These are phyloP conservation scores for Carnegiea gigantea DNA, from an alignment of 179 eudicot genomes.

Conservation along the genomic window DNA sequence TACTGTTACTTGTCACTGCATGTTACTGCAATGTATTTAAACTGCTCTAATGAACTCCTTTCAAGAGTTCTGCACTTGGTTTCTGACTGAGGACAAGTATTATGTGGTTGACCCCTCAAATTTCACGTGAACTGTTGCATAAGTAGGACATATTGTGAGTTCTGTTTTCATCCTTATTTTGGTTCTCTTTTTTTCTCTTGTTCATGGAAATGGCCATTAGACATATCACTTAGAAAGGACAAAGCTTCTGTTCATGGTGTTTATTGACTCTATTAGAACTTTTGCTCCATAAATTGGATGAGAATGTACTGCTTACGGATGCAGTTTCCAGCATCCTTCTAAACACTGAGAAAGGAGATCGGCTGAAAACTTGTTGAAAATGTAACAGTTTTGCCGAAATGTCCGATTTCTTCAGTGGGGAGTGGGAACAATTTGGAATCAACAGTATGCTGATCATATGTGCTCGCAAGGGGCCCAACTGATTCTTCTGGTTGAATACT, in stretches of 20 bases:
- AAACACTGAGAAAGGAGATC: not conserved
- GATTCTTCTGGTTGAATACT: not conserved
- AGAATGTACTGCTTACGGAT: not conserved
- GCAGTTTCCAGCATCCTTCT: not conserved
- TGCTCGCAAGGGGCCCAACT: not conserved
- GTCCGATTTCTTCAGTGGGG: not conserved
- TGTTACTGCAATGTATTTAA: not conserved
- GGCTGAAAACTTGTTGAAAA: not conserved
- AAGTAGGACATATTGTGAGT: not conserved
- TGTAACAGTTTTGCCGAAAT: not conserved
- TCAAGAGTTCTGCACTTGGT: not conserved
- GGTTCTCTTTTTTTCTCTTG: not conserved
- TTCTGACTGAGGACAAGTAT: not conserved
- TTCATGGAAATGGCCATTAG: not conserved
- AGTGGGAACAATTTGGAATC: not conserved
- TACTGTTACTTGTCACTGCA: not conserved
- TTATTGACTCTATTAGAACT: not conserved
- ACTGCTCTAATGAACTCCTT: not conserved
- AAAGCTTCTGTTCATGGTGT: not conserved
- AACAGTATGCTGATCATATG: conserved; percentile 6
- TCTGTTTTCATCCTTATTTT: not conserved
- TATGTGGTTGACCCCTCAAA: not conserved
- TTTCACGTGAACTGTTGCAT: not conserved
- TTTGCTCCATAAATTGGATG: not conserved
- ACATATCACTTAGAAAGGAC: not conserved